Conservation (phyloP, 768 basidiomycete genomes). For the Termitomyces bulborhizus region DNA sequence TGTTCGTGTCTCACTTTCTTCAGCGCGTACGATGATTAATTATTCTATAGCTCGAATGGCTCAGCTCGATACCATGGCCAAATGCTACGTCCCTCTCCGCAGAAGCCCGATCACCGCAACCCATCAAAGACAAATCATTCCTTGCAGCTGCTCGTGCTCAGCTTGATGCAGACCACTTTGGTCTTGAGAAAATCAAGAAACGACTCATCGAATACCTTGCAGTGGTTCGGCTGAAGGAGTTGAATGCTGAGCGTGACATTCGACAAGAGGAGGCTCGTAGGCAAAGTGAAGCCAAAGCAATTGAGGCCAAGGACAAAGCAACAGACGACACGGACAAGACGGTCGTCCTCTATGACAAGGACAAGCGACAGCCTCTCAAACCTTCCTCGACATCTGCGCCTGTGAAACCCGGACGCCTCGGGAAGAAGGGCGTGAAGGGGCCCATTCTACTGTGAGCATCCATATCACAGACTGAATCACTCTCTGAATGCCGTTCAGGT, state of each 20-base stretch:
- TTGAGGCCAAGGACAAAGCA: slow-evolving; percentile 16
- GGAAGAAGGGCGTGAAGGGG: slow-evolving; percentile 53
- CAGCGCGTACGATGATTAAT: neutral
- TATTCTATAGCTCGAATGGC: slow-evolving; percentile 74
- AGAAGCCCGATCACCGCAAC: slow-evolving; percentile 7
- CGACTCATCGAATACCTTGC: slow-evolving; percentile 89
- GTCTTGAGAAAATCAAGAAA: slow-evolving; percentile 89
- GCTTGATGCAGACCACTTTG: slow-evolving; percentile 88
- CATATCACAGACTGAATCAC: neutral
- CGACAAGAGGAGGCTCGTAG: slow-evolving; percentile 22
- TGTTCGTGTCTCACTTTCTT: slow-evolving; percentile 36
- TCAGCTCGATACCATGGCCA: slow-evolving; percentile 82
- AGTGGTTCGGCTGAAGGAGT: slow-evolving; percentile 60
- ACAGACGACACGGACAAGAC: slow-evolving; percentile 19
- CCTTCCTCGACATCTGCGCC: slow-evolving; percentile 8
- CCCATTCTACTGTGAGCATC: slow-evolving; percentile 58
- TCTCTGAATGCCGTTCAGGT: slow-evolving; percentile 34
- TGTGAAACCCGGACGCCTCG: slow-evolving; percentile 11
- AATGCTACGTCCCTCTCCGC: slow-evolving; percentile 28
- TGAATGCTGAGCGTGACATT: slow-evolving; percentile 34
- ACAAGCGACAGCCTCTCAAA: slow-evolving; percentile 13
- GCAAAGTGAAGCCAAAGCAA: slow-evolving; percentile 15
- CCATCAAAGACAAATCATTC: slow-evolving; percentile 51
- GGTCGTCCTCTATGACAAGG: slow-evolving; percentile 20
- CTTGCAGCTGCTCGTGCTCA: slow-evolving; percentile 66